Evolutionary conservation across 164 flowering plant species (phyloP), one percentile per base, ranked within the genome.

Genomic region (Berberis thunbergii): DNA sequence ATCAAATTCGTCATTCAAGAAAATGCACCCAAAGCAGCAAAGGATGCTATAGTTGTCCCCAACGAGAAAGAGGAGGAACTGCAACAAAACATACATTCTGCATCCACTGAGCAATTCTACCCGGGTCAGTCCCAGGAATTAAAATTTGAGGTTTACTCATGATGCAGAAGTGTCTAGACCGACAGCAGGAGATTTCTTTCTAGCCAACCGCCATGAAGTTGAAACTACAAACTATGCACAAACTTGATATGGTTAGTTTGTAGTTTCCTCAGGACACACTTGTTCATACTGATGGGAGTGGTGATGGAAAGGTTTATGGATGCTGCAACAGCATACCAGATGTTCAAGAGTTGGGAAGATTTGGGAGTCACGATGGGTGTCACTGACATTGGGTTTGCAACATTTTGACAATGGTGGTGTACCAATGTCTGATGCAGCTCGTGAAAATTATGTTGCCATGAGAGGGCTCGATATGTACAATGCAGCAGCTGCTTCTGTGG

Each of bases 321-420:
- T 1, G 54, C 54, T 53, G 68, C 87, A 12, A 52, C 10, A 41
- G 70, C 77, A 50, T 77, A 81, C 67, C 81, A 82, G 49, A 78
- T 86, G 80, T 72, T 89, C n/a, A n/a, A 9, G 90, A 83, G 70
- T 57, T 86, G 73, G 90, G 78, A 48, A 81, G 89, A 68, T 81
- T 80, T 56, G 91, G 86, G n/a, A 52, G 54, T 11, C 54, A 52
- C 8, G 73, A 64, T 64, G 85, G 87, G 89, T 91, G 9, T 89
- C 98, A 0, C 87, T 91, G 9, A 91, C 94, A 44, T 68, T 91
- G 62, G 96, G 98, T 3, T 72, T 91, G 76, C 98, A 87, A 73
- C 91, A 87, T 55, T 74, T 78, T 42, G 94, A 84, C 54, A 86
- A 76, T 38, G 81, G 83, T 50, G 66, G 54, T 57, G 48, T 79